Evolutionary conservation across 192 early-diverging fungal species (phyloP).

Genomic region (Coemansia sp.): DNA sequence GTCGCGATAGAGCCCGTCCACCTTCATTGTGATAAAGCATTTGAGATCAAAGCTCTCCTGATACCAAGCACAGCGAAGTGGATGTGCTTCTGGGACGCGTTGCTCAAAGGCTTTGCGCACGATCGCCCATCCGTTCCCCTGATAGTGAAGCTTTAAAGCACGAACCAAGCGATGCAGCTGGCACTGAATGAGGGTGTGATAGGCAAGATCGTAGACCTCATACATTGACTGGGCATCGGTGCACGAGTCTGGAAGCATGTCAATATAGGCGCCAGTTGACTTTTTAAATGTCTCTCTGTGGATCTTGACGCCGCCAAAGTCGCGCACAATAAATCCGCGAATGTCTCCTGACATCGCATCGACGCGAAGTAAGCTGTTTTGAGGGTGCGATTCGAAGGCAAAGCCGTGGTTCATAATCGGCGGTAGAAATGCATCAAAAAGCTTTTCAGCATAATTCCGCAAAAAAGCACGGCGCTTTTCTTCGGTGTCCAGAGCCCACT

Average conservation of each 20-base stretch:
- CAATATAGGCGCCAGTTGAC: slow-evolving; percentile 53
- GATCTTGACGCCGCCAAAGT: slow-evolving; percentile 71
- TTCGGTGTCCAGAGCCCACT: slow-evolving; percentile 53
- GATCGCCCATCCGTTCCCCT: slow-evolving; percentile 62
- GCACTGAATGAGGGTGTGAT: slow-evolving; percentile 65
- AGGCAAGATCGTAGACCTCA: slow-evolving; percentile 61
- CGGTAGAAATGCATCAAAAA: slow-evolving; percentile 64
- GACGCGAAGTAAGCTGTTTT: slow-evolving; percentile 64
- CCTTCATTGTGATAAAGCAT: slow-evolving; percentile 70
- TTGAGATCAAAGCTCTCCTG: slow-evolving; percentile 57
- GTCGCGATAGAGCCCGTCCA: slow-evolving; percentile 68
- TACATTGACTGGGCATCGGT: slow-evolving; percentile 56
- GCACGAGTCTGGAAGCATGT: slow-evolving; percentile 60
- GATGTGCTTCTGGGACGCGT: slow-evolving; percentile 53
- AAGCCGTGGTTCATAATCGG: slow-evolving; percentile 63
- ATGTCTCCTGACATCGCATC: slow-evolving; percentile 54
- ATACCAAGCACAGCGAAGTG: slow-evolving; percentile 56
- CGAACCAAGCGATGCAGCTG: slow-evolving; percentile 66
- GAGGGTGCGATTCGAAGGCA: slow-evolving; percentile 69
- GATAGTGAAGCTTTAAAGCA: slow-evolving; percentile 61
- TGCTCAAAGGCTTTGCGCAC: slow-evolving; percentile 56
- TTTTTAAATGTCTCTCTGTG: slow-evolving; percentile 57
- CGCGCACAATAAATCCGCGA: slow-evolving; percentile 64
- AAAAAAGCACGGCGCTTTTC: slow-evolving; percentile 57
- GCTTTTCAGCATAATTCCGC: slow-evolving; percentile 48